Evolutionary conservation across 148 eudicot species (phyloP).

Genomic region (Cornus controversa): DNA sequence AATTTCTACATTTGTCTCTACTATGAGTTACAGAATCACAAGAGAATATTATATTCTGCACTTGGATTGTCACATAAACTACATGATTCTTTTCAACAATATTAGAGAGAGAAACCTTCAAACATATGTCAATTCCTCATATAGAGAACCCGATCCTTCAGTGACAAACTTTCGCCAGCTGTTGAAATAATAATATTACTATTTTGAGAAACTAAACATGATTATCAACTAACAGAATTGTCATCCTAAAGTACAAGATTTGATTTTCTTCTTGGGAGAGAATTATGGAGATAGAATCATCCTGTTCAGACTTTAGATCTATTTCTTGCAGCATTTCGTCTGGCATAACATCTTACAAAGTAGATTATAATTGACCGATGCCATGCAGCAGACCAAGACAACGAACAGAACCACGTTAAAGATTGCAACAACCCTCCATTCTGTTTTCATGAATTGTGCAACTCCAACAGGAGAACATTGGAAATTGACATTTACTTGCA

Average conservation of each 20-base stretch:
- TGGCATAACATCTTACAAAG: constrained; percentile 87
- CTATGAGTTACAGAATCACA: neutral
- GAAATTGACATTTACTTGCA: constrained; percentile 64
- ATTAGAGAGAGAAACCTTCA: neutral
- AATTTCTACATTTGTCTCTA: neutral
- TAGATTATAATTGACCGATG: constrained; percentile 66
- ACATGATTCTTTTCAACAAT: neutral
- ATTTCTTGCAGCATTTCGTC: constrained; percentile 57
- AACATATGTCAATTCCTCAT: neutral
- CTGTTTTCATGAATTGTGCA: constrained; percentile 91
- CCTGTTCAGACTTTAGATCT: constrained; percentile 43
- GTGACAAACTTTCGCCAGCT: neutral
- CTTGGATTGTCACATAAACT: neutral
- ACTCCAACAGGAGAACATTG: constrained; percentile 57
- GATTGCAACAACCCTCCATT: constrained; percentile 94
- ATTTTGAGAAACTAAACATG: neutral
- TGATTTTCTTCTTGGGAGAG: neutral
- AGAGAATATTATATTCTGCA: neutral
- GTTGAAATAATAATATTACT: neutral
- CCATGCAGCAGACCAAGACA: constrained; percentile 45
- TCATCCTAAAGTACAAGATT: neutral
- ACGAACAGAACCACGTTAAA: constrained; percentile 72
- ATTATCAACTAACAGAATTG: neutral
- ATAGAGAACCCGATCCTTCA: neutral
- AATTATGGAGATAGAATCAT: neutral